These are phyloP conservation scores for Plantago rigida DNA, from an alignment of 305 asterid species.

Conservation along the genomic window DNA sequence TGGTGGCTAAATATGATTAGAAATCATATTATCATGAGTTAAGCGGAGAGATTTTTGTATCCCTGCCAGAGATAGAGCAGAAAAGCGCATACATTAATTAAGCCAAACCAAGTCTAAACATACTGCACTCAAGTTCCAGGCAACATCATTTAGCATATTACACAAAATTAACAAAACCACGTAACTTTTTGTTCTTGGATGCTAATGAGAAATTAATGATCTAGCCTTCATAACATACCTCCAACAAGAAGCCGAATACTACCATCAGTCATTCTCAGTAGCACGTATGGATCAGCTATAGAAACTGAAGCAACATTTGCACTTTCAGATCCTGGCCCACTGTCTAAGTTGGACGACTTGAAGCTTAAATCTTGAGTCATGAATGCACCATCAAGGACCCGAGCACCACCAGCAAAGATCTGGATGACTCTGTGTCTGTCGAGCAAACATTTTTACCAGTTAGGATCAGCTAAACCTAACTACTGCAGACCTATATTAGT, in stretches of 20 bases:
- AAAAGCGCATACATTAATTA: no score
- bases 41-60: no score
- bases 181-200: no score
- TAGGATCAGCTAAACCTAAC: conserved; percentile 16
- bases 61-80: no score
- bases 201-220: conserved; percentile 1
- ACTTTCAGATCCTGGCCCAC: conserved; percentile 57
- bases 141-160: neutral
- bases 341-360: conserved; percentile 60
- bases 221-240: conserved; percentile 43
- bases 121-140: neutral
- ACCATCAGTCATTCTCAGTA: conserved; percentile 86
- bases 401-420: conserved; percentile 82
- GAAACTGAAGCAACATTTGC: conserved; percentile 65
- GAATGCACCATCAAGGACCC: conserved; percentile 89
- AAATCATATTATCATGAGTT: no score
- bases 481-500: neutral
- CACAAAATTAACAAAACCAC: neutral
- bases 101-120: no score
- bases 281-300: conserved; percentile 87
- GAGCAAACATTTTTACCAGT: conserved; percentile 17
- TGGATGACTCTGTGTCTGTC: conserved; percentile 92
- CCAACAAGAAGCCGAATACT: conserved; percentile 90
- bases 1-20: no score
- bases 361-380: conserved; percentile 93